A percentile compares a stretch with the other conserved stretches of the same genome.
These are phyloP conservation scores for Epichloe bromicola DNA, from an alignment of 2,329 filamentous ascomycete genomes.

Conservation along the genomic window DNA sequence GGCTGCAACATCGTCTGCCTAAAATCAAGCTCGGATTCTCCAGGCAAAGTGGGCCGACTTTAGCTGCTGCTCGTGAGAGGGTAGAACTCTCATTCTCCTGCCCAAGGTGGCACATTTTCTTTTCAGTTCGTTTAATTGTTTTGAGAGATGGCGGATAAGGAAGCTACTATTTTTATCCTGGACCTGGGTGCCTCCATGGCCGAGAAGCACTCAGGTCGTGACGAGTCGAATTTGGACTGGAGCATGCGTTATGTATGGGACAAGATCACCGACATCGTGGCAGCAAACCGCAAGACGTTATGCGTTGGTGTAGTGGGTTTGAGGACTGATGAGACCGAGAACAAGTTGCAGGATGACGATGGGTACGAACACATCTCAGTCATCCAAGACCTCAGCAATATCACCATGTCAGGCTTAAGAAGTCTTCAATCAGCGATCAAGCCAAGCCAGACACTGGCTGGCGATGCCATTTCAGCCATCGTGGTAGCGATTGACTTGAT, in stretches of 20 bases:
- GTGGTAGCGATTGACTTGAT: constrained; percentile 85
- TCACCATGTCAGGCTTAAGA: constrained; percentile 56
- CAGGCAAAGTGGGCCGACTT: neutral
- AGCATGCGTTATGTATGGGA: constrained; percentile 91
- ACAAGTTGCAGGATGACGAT: constrained; percentile 53
- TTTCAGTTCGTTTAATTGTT: neutral
- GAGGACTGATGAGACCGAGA: constrained; percentile 63
- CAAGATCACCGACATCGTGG: constrained; percentile 59
- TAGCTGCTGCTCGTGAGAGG: neutral
- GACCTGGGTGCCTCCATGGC: constrained; percentile 84
- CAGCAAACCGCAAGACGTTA: constrained; percentile 53
- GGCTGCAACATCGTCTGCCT: constrained; percentile 10
- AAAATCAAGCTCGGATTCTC: neutral
- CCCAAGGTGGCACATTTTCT: no score
- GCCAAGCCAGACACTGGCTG: constrained; percentile 52
- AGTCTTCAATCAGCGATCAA: constrained; percentile 49
- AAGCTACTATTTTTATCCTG: constrained; percentile 83
- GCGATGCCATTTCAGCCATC: constrained; percentile 80
- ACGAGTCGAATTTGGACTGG: constrained; percentile 76
- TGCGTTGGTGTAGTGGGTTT: constrained; percentile 71
- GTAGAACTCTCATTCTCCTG: neutral
- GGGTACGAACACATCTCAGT: constrained; percentile 75
- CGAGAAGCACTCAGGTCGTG: constrained; percentile 54
- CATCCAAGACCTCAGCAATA: constrained; percentile 51
- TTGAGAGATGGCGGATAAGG: constrained; percentile 69